Evolutionary conservation across 306 rosid species (phyloP).

Genomic region (Comarum palustre): DNA sequence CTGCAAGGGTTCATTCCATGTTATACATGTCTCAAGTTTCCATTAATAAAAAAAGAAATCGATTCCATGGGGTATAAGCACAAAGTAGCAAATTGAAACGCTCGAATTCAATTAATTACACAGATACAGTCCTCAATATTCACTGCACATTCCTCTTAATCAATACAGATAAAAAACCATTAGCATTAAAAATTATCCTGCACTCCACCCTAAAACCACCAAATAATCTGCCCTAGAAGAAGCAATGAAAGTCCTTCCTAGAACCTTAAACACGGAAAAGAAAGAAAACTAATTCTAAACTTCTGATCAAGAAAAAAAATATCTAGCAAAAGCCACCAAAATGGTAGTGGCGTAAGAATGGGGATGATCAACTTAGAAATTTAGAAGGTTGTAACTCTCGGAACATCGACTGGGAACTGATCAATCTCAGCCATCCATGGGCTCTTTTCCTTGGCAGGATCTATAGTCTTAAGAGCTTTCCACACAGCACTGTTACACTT

Average conservation of each 20-base stretch:
- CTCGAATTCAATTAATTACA: not conserved
- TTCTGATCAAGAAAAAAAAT: constrained; percentile 13
- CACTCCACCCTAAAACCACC: constrained; percentile 18
- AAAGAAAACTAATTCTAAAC: constrained; percentile 17
- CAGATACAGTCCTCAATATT: not conserved
- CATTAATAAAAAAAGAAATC: too few species aligned
- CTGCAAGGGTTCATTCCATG: not conserved
- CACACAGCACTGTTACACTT: constrained; percentile 93
- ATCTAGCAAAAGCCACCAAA: constrained; percentile 30
- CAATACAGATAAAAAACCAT: not conserved
- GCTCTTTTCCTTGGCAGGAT: constrained; percentile 67
- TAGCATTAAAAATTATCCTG: constrained; percentile 1
- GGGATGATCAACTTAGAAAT: not conserved
- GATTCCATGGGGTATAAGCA: not conserved
- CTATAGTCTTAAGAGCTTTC: constrained; percentile 72
- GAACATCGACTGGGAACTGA: constrained; percentile 72
- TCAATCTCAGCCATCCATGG: constrained; percentile 83
- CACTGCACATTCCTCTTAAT: not conserved
- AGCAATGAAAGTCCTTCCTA: constrained; percentile 22
- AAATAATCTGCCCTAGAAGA: constrained; percentile 25
- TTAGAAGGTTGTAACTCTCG: constrained; percentile 58
- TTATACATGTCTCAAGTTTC: too few species aligned
- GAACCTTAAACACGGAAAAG: constrained; percentile 20
- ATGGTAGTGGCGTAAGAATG: constrained; percentile 21
- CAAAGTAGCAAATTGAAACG: not conserved